Base-by-base conservation (phyloP, 305 asterid species). In the Salvia sclarea region DNA sequence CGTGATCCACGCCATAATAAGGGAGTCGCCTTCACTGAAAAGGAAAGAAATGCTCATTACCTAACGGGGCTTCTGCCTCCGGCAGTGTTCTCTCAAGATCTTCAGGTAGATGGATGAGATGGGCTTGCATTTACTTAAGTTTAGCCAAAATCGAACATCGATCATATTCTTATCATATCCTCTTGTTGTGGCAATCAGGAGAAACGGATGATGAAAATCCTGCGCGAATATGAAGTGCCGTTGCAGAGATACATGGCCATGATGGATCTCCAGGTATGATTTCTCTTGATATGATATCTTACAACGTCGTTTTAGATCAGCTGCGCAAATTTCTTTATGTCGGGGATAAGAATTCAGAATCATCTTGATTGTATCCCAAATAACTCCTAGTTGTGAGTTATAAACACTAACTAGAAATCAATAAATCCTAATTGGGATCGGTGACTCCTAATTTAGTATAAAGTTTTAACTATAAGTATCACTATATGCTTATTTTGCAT, bases 251-350 rank as follows among this genome's bases (percentile, higher is more conserved):
- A 93, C 66, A 83, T 87, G 88, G 96, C 98, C 66, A 88, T 93
- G 98, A 90, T 88, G 96, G 98, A 90, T 78, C 98, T 93, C 71
- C 97, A 93, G 95, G 98, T 93, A 83, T 57, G 48, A 71, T 61
- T 50, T 52, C 24, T 13, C 24, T 24, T 40, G 48, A 13, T 20
- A 7, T 9, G 6, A 25, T 41, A 5, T 11, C 12, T 41, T 8
- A n/a, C 11, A 4, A 20, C 13, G 8, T 43, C 20, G 0, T 54
- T 57, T 38, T 12, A 44, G 14, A 28, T 45, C 45, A 28, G 30
- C 30, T 25, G 3, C 4, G 30, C 30, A 25, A 1, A 38, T 16
- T 8, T 8, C 9, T 37, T 37, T 37, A 37, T 37, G 13, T 35
- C 40, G 40, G 1, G 8, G 43, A 50, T 50, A 6, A 14, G n/a